Evolutionary conservation across 257 asterid genomes (phyloP), one percentile per base, ranked within the genome.

Genomic region (Voacanga thouarsii): DNA sequence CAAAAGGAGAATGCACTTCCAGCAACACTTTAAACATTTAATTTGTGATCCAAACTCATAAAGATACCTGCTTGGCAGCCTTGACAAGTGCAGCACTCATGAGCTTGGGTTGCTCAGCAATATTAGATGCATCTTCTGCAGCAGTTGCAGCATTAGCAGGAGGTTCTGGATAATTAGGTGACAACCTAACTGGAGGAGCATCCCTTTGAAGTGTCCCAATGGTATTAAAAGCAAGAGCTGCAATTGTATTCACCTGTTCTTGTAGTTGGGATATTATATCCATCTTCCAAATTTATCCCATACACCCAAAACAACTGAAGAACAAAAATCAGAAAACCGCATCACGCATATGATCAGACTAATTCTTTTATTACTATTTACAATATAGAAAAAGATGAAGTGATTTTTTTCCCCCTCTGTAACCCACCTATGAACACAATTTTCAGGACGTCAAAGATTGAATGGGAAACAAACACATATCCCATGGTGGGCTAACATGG

Each of bases 181-280:
- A 89, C 39, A 95, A 79, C 84, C 92, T 96, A 23, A 93, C 99
- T 3, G 98, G 94, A 80, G 93, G 91, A 56, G 98, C 97, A 75
- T 94, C 98, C 82, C 97, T 89, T 76, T 95, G 99, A 73, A 95
- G 96, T 0, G 96, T 82, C n/a, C 99, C 98, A 37, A 90, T 86
- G 28, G 97, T 89, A 74, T 93, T 95, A 87, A 91, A 93, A 24
- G 98, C 92, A 59, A 91, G 80, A 55, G 92, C 87, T 44, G 97
- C 96, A 49, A 92, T 75, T 23, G 91, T 81, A 71, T 94, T 92
- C 64, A 86, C 89, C 80, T 91, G 97, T 78, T 94, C 98, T 85
- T 92, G 98, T 78, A 94, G 78, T 74, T 92, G 97, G 12, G 97
- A 89, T 75, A 91, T 92, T 79, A 94, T 92, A 81, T 94, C 98